Conservation (phyloP, 192 early-diverging fungal species). For the Coemansia sp. region DNA sequence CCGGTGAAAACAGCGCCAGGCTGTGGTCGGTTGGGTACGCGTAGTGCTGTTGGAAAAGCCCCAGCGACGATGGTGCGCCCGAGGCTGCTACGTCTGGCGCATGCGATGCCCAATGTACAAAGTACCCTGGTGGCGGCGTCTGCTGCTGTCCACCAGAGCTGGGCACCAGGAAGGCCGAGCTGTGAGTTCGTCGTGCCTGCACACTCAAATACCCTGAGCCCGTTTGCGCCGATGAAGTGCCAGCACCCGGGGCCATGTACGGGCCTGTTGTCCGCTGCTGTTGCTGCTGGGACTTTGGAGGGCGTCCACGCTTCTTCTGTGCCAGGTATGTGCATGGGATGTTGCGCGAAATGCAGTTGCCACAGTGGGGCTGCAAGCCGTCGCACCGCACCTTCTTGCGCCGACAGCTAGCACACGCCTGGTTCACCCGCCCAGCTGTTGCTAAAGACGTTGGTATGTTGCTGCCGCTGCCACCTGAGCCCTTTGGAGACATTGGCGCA, state of each 20-base stretch:
- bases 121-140: constrained; percentile 4
- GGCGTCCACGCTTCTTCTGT: constrained; percentile 51
- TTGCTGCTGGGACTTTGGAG: constrained; percentile 29
- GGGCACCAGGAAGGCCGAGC: neutral
- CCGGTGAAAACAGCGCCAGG: constrained; percentile 11
- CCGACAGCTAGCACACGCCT: constrained; percentile 56
- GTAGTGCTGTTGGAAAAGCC: constrained; percentile 8
- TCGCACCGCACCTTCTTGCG: constrained; percentile 59
- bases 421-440: constrained; percentile 27
- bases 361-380: constrained; percentile 51
- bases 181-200: neutral
- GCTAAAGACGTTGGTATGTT: neutral
- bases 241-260: neutral
- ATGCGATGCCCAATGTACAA: constrained; percentile 7
- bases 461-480: constrained; percentile 1
- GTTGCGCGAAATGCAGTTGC: constrained; percentile 47
- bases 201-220: neutral
- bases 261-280: neutral
- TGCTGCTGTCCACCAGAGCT: neutral
- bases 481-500: constrained; percentile 1
- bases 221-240: neutral
- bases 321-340: constrained; percentile 46
- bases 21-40: constrained; percentile 9
- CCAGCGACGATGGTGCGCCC: neutral
- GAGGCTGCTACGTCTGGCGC: neutral